Evolutionary conservation across 129 eudicot species (phyloP).

Genomic region (Pseudognaphalium luteoalbum): DNA sequence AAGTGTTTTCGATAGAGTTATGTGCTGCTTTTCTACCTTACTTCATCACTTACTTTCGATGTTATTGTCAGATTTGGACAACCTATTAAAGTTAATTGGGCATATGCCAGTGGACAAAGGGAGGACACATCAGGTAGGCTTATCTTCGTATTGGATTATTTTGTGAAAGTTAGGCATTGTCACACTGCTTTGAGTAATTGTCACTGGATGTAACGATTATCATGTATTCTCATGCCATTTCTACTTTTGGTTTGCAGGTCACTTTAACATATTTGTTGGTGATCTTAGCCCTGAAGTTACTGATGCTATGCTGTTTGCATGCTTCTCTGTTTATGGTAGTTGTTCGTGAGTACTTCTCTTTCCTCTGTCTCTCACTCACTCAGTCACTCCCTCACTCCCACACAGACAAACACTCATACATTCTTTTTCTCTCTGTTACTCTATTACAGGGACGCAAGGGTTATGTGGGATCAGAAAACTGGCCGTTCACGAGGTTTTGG

Average conservation of each 20-base stretch:
- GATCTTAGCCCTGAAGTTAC: conserved; percentile 99
- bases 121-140: conserved; percentile 89
- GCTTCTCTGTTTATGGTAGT: conserved; percentile 81
- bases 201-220: neutral
- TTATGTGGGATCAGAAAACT: conserved; percentile 98
- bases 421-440: neutral
- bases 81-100: conserved; percentile 99
- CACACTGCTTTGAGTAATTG: conserved; percentile 6
- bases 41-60: conserved; percentile 5
- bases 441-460: conserved; percentile 81
- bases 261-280: conserved; percentile 93
- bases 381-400: neutral
- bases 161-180: neutral
- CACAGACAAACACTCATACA: conserved; percentile 6
- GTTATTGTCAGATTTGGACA: conserved; percentile 80
- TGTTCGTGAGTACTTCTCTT: conserved; percentile 73
- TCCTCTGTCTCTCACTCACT: neutral
- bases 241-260: conserved; percentile 56
- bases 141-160: neutral
- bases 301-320: conserved; percentile 90
- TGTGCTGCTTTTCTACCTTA: conserved; percentile 2
- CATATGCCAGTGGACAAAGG: conserved; percentile 93
- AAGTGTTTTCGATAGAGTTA: conserved; percentile 33
- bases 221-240: conserved; percentile 24
- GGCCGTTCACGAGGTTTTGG: conserved; percentile 98